Evolutionary conservation across 768 basidiomycete genomes (phyloP), one percentile per base, ranked within the genome.

Genomic region (Psilocybe cubensis): DNA sequence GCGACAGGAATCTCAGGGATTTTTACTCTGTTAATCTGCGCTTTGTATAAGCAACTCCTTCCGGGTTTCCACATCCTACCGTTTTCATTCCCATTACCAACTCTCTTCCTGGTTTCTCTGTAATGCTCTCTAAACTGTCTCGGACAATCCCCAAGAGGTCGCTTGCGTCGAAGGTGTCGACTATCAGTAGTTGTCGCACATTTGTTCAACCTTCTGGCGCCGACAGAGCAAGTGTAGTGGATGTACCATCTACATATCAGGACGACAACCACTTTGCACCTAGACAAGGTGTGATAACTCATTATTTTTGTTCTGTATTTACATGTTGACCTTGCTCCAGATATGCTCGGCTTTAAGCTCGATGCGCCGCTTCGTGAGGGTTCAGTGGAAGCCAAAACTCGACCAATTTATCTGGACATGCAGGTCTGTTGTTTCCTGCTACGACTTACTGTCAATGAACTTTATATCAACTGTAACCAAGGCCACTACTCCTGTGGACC

Each of bases 401-500:
- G 94, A 27, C 95, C 97, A 17, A 98, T 99, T 62, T 99, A 99
- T 73, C 85, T 99, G 46, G 97, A 99, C 74, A 91, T 96, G 92
- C 96, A 97, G 84, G 94, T 89, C 53, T 59, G 83, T 68, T 43
- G 17, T 28, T 6, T 24, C 42, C 10, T 55, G 4, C 54, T 11
- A 53, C 3, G 54, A 52, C 41, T 31, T 25, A 24, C 14, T 12
- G 10, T 29, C n/a, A n/a, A 40, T 25, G 12, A 31, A 31, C 21
- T n/a, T 49, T 43, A 53, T 54, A n/a, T 59, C 21, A 54, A 31
- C 57, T 40, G 42, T 53, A 41, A 41, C 46, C 12, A 63, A 96
- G 92, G 97, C 97, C 4, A 99, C 97, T 2, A 98, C 97, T 23
- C 97, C 97, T 18, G 87, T 97, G 54, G 97, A 99, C 71, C 97